Percentiles rank a stretch among this genome's conserved stretches.
Evolutionary conservation across 1,284 basidiomycete genomes (phyloP).

Genomic region (Cystobasidium pallidum): DNA sequence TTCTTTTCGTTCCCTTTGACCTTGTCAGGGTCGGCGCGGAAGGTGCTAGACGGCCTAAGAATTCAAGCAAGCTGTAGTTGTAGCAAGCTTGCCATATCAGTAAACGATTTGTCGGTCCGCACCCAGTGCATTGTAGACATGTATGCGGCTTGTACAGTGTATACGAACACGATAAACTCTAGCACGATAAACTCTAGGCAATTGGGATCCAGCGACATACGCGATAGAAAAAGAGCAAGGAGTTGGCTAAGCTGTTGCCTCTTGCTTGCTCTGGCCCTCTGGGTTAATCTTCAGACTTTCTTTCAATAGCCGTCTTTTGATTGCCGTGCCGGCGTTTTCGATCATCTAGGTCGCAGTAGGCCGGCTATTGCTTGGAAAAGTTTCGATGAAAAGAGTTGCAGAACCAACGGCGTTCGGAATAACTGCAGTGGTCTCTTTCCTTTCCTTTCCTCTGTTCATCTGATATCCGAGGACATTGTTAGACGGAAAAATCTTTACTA

Average conservation of each 20-base stretch:
- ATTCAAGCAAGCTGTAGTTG: slow-evolving; percentile 25
- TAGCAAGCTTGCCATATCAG: neutral
- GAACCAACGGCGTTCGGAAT: too few species aligned
- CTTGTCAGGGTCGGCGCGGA: slow-evolving; percentile 38
- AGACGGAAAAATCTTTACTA: too few species aligned
- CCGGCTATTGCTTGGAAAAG: neutral
- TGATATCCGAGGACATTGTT: too few species aligned
- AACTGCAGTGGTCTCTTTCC: too few species aligned
- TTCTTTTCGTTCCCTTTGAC: neutral
- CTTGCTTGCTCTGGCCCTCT: neutral
- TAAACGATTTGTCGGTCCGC: too few species aligned
- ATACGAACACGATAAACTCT: too few species aligned
- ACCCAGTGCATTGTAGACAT: neutral
- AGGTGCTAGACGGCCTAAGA: slow-evolving; percentile 36
- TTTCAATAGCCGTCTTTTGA: neutral
- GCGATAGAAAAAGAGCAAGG: too few species aligned
- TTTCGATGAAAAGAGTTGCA: neutral
- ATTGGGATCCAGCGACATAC: too few species aligned
- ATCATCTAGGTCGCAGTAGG: neutral
- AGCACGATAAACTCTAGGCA: too few species aligned
- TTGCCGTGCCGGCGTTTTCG: slow-evolving; percentile 13
- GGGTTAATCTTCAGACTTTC: slow-evolving; percentile 10
- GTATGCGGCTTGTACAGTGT: neutral
- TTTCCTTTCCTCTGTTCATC: too few species aligned
- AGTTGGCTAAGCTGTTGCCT: neutral